phyloP scores from a whole-genome alignment of 2,329 filamentous ascomycete species.

The Dryadomyces quercivorus region DNA sequence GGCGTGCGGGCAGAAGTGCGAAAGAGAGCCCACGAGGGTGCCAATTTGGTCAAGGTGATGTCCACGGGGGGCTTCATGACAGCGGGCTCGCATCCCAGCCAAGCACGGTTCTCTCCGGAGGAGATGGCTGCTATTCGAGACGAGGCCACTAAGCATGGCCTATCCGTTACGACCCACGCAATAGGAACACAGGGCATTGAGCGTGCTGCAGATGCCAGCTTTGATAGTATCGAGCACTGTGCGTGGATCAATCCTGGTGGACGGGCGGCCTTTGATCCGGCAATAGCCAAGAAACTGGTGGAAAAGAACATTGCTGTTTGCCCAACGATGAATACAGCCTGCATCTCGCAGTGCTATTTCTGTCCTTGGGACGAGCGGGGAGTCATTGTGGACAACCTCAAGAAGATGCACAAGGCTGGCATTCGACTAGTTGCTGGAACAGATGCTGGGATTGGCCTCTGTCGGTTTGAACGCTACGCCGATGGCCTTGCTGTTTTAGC shows the following conservation, averaged over 20 bases:
- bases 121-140: conserved; percentile 10
- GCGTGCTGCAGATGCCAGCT: conserved; percentile 7
- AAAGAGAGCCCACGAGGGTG: conserved; percentile 8
- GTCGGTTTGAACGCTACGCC: conserved; percentile 10
- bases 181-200: conserved; percentile 10
- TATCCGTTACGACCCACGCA: conserved; percentile 10
- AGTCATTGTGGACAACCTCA: conserved; percentile 6
- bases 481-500: conserved; percentile 7
- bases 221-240: conserved; percentile 12
- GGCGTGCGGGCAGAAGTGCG: conserved; percentile 8
- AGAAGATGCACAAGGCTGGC: conserved; percentile 6
- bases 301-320: conserved; percentile 9
- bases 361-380: conserved; percentile 9
- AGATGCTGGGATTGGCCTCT: conserved; percentile 7
- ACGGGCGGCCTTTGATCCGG: conserved; percentile 4
- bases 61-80: conserved; percentile 11
- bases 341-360: conserved; percentile 9
- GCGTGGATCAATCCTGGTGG: conserved; percentile 7
- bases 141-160: conserved; percentile 6
- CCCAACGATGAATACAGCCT: conserved; percentile 12
- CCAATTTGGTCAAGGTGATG: conserved; percentile 11
- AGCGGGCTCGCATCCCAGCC: conserved; percentile 7
- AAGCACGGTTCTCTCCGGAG: conserved; percentile 5
- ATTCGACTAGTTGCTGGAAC: conserved; percentile 6
- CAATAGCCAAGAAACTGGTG: conserved; percentile 7